These are phyloP conservation scores for Zalaria obscura DNA, from an alignment of 2,329 filamentous ascomycete species.

Conservation along the genomic window DNA sequence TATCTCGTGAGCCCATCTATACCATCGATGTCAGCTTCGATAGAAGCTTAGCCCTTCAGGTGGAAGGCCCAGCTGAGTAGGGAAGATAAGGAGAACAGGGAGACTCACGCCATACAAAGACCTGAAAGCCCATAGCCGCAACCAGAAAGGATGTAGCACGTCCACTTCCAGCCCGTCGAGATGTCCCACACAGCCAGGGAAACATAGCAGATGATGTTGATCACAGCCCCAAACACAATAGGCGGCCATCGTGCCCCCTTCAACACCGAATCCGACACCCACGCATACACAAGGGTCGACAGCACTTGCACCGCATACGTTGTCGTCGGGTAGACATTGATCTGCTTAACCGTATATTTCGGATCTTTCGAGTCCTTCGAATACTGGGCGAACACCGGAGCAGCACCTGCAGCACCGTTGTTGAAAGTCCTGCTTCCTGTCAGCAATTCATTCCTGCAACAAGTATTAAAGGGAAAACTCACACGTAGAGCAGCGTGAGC, in stretches of 20 bases:
- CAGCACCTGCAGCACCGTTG: slow-evolving; percentile 37
- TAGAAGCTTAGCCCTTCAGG: background rate
- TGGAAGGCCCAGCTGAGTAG: too few relatives aligned
- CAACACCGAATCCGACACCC: slow-evolving; percentile 49
- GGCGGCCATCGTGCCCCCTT: slow-evolving; percentile 48
- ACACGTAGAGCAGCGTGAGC: slow-evolving; percentile 44
- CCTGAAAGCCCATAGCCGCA: slow-evolving; percentile 33
- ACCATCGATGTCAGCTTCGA: background rate
- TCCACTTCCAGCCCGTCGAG: slow-evolving; percentile 43
- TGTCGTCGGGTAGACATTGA: slow-evolving; percentile 40
- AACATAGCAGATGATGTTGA: slow-evolving; percentile 29
- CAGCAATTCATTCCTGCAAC: background rate
- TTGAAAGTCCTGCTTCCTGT: slow-evolving; percentile 37
- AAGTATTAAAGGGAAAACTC: background rate
- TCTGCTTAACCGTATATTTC: slow-evolving; percentile 36
- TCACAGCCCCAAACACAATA: slow-evolving; percentile 42
- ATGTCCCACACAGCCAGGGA: slow-evolving; percentile 35
- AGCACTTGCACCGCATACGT: slow-evolving; percentile 41
- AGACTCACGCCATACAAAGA: slow-evolving; percentile 33
- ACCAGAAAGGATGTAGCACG: slow-evolving; percentile 43
- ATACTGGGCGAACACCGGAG: slow-evolving; percentile 42
- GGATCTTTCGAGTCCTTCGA: slow-evolving; percentile 27
- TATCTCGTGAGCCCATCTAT: slow-evolving; percentile 39
- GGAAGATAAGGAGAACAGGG: background rate
- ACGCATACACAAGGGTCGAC: slow-evolving; percentile 48